Base-by-base conservation (phyloP, 2,329 filamentous ascomycete species). In the Gliomastix tumulicola region DNA sequence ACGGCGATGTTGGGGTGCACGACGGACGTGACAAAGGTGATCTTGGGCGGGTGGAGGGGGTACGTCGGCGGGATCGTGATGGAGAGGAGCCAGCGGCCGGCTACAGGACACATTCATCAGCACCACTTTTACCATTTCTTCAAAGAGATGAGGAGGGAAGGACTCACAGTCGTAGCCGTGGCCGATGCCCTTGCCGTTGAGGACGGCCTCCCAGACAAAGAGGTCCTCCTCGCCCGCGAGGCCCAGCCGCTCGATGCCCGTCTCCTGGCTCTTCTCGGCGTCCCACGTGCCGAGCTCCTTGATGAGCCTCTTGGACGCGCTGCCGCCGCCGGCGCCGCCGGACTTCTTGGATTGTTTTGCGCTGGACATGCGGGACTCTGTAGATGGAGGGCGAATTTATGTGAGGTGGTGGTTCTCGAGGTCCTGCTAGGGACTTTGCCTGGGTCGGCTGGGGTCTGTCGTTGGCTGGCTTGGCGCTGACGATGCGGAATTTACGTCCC, bases 11-110 rank as follows among this genome's bases (percentile, higher is more conserved):
- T 96, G 33, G 89, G 81, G 65, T 95, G 88, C 51, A 87, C 84
- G 46, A 94, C 79, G 43, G 79, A 78, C 23, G 88, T 98, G n/a
- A 71, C 65, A 66, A 98, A 98, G 40, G 64, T 69, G 46, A 98
- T 82, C 28, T 68, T 72, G 2, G 92, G 92, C 2, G 92, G 83
- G 2, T 74, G 62, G 39, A 84, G 71, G 4, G 92, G 92, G 62
- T 98, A 97, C 28, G 74, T 76, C 0, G 74, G 47, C 0, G 92
- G 89, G 50, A 97, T 75, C 35, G 68, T 56, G 59, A 98, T 88
- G 54, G 65, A 58, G 50, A 98, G 77, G 42, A 84, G 79, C 89
- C 89, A 98, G 50, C 82, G 78, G 43, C 92, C 92, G 39, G 62
- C 72, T 78, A 50, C 41, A 23, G 18, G 15, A n/a, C 21, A 34